A percentile compares a stretch with the other conserved stretches of the same genome.
Evolutionary conservation across 1,139 yeast genomes (phyloP).

Genomic region (Suhomyces guaymorum): DNA sequence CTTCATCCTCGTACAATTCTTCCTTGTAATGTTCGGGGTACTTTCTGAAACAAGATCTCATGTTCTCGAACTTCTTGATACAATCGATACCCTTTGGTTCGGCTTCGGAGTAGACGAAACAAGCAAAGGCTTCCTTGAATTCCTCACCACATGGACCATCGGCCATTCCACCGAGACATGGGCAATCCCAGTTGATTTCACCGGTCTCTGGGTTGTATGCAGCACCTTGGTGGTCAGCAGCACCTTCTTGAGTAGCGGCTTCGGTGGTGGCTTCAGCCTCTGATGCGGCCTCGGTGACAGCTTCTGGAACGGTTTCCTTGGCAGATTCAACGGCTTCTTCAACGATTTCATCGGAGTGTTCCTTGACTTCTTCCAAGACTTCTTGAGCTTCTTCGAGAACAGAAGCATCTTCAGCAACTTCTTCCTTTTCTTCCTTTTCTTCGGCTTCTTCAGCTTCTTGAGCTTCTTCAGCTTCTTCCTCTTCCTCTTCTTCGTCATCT

Average conservation of each 20-base stretch:
- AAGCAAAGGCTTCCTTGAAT: slow-evolving; percentile 92
- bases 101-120: slow-evolving; percentile 91
- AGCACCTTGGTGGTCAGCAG: slow-evolving; percentile 47
- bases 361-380: slow-evolving; percentile 8
- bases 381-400: slow-evolving; percentile 5
- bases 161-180: slow-evolving; percentile 99
- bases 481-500: slow-evolving; percentile 15
- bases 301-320: slow-evolving; percentile 19
- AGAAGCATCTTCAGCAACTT: slow-evolving; percentile 8
- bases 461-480: slow-evolving; percentile 14
- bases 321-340: slow-evolving; percentile 23
- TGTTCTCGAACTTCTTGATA: slow-evolving; percentile 82
- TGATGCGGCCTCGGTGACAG: background rate
- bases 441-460: slow-evolving; percentile 17
- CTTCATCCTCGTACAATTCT: slow-evolving; percentile 79
- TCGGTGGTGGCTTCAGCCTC: slow-evolving; percentile 9
- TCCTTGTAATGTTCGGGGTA: slow-evolving; percentile 95
- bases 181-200: slow-evolving; percentile 99
- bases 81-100: slow-evolving; percentile 99
- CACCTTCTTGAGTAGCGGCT: slow-evolving; percentile 23
- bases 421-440: slow-evolving; percentile 9
- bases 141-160: slow-evolving; percentile 98
- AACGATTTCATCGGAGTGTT: slow-evolving; percentile 11
- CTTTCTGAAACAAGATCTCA: slow-evolving; percentile 94
- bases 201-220: slow-evolving; percentile 98